These are phyloP conservation scores for Melanomma pulvis-pyrius DNA, from an alignment of 495 filamentous ascomycete genomes.

Conservation along the genomic window DNA sequence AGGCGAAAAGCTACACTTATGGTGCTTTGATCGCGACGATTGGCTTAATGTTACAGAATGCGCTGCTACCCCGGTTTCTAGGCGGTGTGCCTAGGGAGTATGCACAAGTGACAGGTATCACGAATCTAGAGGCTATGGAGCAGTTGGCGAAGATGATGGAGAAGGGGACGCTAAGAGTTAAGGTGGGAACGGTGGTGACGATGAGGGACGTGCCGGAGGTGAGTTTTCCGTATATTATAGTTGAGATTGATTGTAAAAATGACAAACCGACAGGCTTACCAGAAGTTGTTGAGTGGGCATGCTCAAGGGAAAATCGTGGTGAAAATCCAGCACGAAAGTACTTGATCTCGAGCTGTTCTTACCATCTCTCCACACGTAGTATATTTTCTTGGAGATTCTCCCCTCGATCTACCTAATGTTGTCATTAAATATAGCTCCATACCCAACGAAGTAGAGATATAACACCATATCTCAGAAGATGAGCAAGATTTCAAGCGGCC, in stretches of 20 bases:
- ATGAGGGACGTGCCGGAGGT: conserved; percentile 39
- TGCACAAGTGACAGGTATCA: conserved; percentile 33
- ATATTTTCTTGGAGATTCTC: too few species aligned
- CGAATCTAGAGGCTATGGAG: conserved; percentile 41
- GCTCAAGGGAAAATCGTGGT: conserved; percentile 7
- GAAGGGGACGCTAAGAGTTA: conserved; percentile 41
- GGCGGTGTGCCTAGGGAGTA: conserved; percentile 44
- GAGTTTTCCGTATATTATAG: neutral
- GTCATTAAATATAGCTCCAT: too few species aligned
- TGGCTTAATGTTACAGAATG: conserved; percentile 40
- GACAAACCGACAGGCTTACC: conserved; percentile 3
- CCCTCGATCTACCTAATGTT: too few species aligned
- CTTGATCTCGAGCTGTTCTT: neutral
- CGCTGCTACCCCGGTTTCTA: conserved; percentile 41
- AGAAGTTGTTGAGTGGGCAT: neutral
- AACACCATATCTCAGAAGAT: too few species aligned
- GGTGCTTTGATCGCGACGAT: conserved; percentile 36
- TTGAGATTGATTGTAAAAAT: neutral
- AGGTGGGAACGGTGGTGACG: conserved; percentile 40
- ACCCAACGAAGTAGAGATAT: too few species aligned
- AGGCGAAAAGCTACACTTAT: conserved; percentile 30
- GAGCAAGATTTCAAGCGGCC: too few species aligned
- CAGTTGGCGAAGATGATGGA: conserved; percentile 37
- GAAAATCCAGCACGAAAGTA: neutral
- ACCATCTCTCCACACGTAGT: too few species aligned